Evolutionary conservation across 1,139 yeast genomes (phyloP).

Genomic region (Barnettozyma hawaiiensis): DNA sequence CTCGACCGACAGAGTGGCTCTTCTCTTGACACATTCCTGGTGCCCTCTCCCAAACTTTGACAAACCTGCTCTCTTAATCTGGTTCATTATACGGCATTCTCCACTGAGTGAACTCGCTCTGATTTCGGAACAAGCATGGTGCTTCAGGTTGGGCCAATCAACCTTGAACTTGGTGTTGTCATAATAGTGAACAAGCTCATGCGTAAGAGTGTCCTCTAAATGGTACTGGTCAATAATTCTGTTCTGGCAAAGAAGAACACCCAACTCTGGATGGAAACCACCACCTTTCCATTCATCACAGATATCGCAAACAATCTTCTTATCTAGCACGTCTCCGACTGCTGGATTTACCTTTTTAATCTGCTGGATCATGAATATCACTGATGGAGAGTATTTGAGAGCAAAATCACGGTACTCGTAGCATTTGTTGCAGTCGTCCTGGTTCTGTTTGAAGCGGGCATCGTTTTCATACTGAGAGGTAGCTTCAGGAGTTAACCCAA

Average conservation of each 20-base stretch:
- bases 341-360: constrained; percentile 56
- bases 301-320: constrained; percentile 68
- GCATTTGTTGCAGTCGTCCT: constrained; percentile 61
- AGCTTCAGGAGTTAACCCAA: constrained; percentile 54
- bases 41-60: constrained; percentile 72
- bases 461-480: constrained; percentile 55
- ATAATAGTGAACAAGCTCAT: constrained; percentile 90
- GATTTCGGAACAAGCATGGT: constrained; percentile 96
- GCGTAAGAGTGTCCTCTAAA: constrained; percentile 85
- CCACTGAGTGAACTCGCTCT: constrained; percentile 92
- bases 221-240: constrained; percentile 74
- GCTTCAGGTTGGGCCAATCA: constrained; percentile 75
- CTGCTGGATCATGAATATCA: constrained; percentile 82
- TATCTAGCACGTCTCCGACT: constrained; percentile 45
- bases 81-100: constrained; percentile 88
- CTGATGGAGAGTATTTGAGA: constrained; percentile 75
- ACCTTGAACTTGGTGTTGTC: constrained; percentile 86
- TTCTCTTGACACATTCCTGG: constrained; percentile 82
- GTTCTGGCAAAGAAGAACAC: constrained; percentile 84
- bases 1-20: constrained; percentile 78
- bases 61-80: constrained; percentile 62
- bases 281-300: constrained; percentile 89
- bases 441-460: constrained; percentile 36
- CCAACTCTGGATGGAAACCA: constrained; percentile 88
- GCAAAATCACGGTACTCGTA: constrained; percentile 75